These are phyloP conservation scores for Lactifluus subvellereus DNA, from an alignment of 768 basidiomycete genomes.

Conservation along the genomic window DNA sequence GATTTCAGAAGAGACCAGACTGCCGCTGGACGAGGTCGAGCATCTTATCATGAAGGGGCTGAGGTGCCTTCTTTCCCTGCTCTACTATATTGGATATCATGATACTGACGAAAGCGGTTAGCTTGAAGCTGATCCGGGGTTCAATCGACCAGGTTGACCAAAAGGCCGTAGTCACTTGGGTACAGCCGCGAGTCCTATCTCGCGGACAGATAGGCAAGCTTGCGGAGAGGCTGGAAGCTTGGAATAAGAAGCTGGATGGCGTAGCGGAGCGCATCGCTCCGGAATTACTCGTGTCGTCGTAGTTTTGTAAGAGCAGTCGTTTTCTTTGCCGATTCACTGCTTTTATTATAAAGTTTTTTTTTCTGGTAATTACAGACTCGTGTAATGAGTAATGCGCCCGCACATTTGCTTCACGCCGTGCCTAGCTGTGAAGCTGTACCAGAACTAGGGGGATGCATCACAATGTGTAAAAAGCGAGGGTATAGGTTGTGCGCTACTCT, in stretches of 20 bases:
- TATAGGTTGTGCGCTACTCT: neutral
- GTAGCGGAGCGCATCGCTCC: conserved; percentile 68
- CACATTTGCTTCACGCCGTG: neutral
- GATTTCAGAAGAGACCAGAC: conserved; percentile 86
- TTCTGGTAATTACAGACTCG: neutral
- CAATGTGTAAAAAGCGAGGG: neutral
- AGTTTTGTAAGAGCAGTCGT: neutral
- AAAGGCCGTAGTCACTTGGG: conserved; percentile 88
- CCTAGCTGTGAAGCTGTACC: conserved; percentile 9
- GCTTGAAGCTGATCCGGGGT: conserved; percentile 87
- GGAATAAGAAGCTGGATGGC: conserved; percentile 69
- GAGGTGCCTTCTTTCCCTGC: conserved; percentile 49
- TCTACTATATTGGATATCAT: conserved; percentile 23
- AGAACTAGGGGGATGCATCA: neutral
- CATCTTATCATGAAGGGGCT: conserved; percentile 97
- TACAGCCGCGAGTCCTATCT: conserved; percentile 92
- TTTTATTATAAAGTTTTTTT: neutral
- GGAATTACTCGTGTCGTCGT: conserved; percentile 36
- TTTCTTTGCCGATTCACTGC: neutral
- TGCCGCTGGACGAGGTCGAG: conserved; percentile 90
- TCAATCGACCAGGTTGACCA: conserved; percentile 87
- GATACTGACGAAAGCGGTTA: conserved; percentile 24
- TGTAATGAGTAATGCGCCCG: neutral
- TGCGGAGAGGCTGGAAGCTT: conserved; percentile 63
- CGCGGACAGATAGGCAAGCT: conserved; percentile 76